These are phyloP conservation scores for Articulospora tetracladia DNA, from an alignment of 495 filamentous ascomycete species.

Conservation along the genomic window DNA sequence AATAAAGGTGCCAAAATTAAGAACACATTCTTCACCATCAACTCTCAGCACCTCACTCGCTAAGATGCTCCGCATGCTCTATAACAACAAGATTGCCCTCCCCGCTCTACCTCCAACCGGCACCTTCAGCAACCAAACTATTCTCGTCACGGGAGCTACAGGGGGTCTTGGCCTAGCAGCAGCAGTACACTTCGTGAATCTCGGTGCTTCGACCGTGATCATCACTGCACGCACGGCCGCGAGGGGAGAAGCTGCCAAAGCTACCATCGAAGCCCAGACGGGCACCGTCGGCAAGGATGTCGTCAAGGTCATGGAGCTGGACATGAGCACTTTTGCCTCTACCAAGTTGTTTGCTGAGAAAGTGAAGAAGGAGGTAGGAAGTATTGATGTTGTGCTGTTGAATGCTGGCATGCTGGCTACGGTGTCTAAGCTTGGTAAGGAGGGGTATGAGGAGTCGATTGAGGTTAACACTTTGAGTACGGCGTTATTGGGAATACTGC, in stretches of 20 bases:
- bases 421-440: neutral
- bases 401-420: slow-evolving; percentile 24
- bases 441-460: slow-evolving; percentile 24
- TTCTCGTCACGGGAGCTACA: slow-evolving; percentile 52
- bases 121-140: slow-evolving; percentile 31
- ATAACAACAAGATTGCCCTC: slow-evolving; percentile 20
- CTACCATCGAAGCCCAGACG: slow-evolving; percentile 34
- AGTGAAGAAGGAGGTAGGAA: slow-evolving; percentile 17
- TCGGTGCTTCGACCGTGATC: slow-evolving; percentile 40
- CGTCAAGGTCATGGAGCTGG: slow-evolving; percentile 57
- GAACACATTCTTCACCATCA: too few relatives aligned
- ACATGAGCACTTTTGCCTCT: slow-evolving; percentile 36
- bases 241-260: slow-evolving; percentile 36
- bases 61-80: slow-evolving; percentile 13
- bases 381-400: slow-evolving; percentile 24
- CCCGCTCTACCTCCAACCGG: slow-evolving; percentile 21
- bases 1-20: too few relatives aligned
- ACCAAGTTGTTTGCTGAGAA: slow-evolving; percentile 20
- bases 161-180: slow-evolving; percentile 50
- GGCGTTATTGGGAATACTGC: slow-evolving; percentile 19
- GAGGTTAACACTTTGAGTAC: slow-evolving; percentile 25
- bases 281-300: slow-evolving; percentile 33
- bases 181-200: slow-evolving; percentile 37
- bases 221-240: slow-evolving; percentile 39
- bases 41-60: neutral